Conservation (phyloP, 2,329 filamentous ascomycete species). For the Colletotrichum liaoningense region DNA sequence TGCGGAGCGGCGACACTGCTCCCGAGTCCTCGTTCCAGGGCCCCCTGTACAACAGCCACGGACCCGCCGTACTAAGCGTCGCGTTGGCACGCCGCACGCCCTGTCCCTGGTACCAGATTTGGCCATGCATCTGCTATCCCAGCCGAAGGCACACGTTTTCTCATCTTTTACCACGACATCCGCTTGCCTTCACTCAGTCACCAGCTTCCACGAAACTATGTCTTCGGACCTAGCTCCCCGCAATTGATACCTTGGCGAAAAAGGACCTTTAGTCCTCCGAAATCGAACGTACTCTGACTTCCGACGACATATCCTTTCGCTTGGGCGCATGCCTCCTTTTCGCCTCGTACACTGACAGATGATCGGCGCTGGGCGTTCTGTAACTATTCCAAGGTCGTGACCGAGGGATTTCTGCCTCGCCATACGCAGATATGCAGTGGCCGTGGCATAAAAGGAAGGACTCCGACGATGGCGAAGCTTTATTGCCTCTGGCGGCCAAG, state of each 20-base stretch:
- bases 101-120: slow-evolving; percentile 23
- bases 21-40: slow-evolving; percentile 26
- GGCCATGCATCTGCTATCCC: slow-evolving; percentile 30
- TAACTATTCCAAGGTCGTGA: slow-evolving; percentile 32
- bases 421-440: slow-evolving; percentile 48
- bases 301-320: slow-evolving; percentile 18
- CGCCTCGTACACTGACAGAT: slow-evolving; percentile 26
- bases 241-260: slow-evolving; percentile 29
- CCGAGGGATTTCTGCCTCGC: slow-evolving; percentile 23
- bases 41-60: slow-evolving; percentile 22
- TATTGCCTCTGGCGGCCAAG: slow-evolving; percentile 48
- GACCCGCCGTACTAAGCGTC: slow-evolving; percentile 24
- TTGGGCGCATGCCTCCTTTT: slow-evolving; percentile 34
- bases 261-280: slow-evolving; percentile 19
- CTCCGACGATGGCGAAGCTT: slow-evolving; percentile 44
- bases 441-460: slow-evolving; percentile 48
- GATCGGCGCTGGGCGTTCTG: slow-evolving; percentile 20
- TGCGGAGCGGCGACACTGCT: slow-evolving; percentile 26
- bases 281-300: slow-evolving; percentile 2
- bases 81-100: slow-evolving; percentile 21
- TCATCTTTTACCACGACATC: slow-evolving; percentile 27
- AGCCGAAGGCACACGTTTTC: slow-evolving; percentile 35
- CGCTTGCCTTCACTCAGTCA: background rate
- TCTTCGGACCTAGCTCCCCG: slow-evolving; percentile 17
- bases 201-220: slow-evolving; percentile 30